Percentiles rank a stretch among this genome's conserved stretches.
phyloP scores from a whole-genome alignment of 345 rosid genomes.

The Lumnitzera racemosa region DNA sequence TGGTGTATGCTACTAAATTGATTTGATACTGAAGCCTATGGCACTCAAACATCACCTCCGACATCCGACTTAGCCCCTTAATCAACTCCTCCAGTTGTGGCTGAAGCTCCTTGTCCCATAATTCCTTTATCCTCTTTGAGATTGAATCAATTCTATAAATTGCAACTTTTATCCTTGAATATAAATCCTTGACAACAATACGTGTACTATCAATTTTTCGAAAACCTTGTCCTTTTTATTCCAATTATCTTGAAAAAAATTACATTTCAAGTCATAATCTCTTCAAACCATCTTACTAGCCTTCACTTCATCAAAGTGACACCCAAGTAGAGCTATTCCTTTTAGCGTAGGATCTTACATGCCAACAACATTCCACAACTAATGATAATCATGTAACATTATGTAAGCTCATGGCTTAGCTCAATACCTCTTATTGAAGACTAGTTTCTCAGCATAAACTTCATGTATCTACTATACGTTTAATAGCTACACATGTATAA shows the following conservation, averaged over 20 bases:
- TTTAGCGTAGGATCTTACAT: too few relatives aligned
- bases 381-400: too few relatives aligned
- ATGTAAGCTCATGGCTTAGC: too few relatives aligned
- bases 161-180: conserved; percentile 90
- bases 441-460: too few relatives aligned
- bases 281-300: conserved; percentile 71
- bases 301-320: conserved; percentile 15
- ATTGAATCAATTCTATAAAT: conserved; percentile 88
- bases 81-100: conserved; percentile 97
- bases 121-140: conserved; percentile 82
- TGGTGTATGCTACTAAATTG: conserved; percentile 42
- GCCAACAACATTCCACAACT: too few relatives aligned
- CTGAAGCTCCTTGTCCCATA: conserved; percentile 92
- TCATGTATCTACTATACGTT: too few relatives aligned
- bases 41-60: conserved; percentile 89
- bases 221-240: conserved; percentile 54
- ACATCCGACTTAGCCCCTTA: conserved; percentile 87
- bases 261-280: conserved; percentile 66
- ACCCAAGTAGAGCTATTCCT: too few relatives aligned
- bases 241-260: conserved; percentile 54
- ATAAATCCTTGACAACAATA: conserved; percentile 76
- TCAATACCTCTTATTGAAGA: too few relatives aligned
- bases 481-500: too few relatives aligned
- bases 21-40: conserved; percentile 65
- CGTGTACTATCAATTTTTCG: conserved; percentile 66